Evolutionary conservation across 495 filamentous ascomycete genomes (phyloP), one percentile per base, ranked within the genome.

Genomic region (Hyaloscypha hepaticicola): DNA sequence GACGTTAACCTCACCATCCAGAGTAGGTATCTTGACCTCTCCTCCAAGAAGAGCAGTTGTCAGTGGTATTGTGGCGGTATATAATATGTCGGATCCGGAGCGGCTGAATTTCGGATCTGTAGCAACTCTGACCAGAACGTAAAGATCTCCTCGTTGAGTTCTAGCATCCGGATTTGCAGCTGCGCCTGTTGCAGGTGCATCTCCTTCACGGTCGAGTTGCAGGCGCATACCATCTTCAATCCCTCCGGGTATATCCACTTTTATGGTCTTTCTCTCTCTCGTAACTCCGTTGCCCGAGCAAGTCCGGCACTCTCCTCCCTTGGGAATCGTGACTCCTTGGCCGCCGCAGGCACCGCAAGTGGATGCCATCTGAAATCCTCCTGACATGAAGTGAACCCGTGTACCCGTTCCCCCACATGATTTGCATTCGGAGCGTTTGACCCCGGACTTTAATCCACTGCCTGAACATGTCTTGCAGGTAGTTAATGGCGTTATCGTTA

Each of bases 171-270:
- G 75, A 19, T 84, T 80, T 7, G 83, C 77, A 8, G 84, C 74
- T 8, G 83, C 80, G 61, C 91, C 90, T 24, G 87, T 90, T 27
- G 87, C 81, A 12, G 95, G 90, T 16, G 91, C 87, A 74, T 99
- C 93, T 60, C 95, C 95, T 73, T 96, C 92, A 6, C 88, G 89
- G 50, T 80, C 79, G 21, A 99, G 81, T 55, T 90, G 82, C 70
- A 99, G 74, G 51, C 89, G 84, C 93, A 97, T 97, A 45, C 95
- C 93, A 77, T 98, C 94, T 69, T 97, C 95, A 34, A 99, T 88
- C 67, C 95, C 95, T 16, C 88, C 90, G 19, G 95, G 95, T 56
- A 99, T 96, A 68, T 98, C 93, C 22, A 98, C 82, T 50, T 80
- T 87, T 58, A 98, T 80, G 7, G 89, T 90, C 78, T 91, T 90